Conservation (phyloP, 2,329 filamentous ascomycete species). For the Neopestalotiopsis sp. region DNA sequence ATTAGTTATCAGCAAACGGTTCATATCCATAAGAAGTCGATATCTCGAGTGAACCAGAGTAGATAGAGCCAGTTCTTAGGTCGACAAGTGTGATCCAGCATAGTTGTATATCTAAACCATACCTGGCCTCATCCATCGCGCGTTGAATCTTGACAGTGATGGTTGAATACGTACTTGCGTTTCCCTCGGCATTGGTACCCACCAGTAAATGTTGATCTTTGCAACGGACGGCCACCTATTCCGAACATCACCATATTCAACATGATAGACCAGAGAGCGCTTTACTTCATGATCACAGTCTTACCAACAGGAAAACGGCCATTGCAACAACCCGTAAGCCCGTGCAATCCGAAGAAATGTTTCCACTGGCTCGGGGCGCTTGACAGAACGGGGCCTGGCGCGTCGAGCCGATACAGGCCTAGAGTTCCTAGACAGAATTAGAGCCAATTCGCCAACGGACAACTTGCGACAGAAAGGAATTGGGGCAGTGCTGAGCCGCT, state of each 20-base stretch:
- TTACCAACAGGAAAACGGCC: neutral
- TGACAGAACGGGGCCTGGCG: neutral
- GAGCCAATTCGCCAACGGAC: neutral
- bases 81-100: too few relatives aligned
- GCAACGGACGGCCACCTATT: neutral
- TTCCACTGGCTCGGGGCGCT: neutral
- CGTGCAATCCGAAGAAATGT: neutral
- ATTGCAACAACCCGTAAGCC: neutral
- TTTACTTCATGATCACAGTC: too few relatives aligned
- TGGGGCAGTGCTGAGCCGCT: neutral
- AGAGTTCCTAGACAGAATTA: neutral
- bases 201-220: neutral
- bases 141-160: neutral
- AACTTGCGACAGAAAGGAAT: too few relatives aligned
- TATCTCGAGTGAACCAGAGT: too few relatives aligned
- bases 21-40: too few relatives aligned
- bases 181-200: neutral
- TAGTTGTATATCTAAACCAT: too few relatives aligned
- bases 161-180: neutral
- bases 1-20: neutral
- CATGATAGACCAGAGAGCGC: too few relatives aligned
- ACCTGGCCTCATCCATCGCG: neutral
- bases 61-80: too few relatives aligned
- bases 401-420: neutral
- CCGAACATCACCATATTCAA: neutral